These are phyloP conservation scores for Aspergillus saccharolyticus DNA, from an alignment of 495 filamentous ascomycete species.

Conservation along the genomic window DNA sequence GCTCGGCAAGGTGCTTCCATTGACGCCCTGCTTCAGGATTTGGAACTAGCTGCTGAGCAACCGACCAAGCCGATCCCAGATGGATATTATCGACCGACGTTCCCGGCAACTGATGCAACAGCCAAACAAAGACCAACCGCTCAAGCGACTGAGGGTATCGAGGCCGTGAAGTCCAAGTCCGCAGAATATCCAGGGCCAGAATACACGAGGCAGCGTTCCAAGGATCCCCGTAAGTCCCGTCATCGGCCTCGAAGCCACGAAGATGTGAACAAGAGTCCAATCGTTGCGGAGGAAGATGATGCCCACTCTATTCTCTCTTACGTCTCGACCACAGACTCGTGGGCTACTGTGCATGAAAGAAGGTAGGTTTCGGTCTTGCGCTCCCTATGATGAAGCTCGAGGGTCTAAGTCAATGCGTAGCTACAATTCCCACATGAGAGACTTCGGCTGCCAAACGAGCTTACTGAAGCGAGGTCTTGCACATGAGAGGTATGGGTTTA, in stretches of 20 bases:
- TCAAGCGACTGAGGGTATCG: background rate
- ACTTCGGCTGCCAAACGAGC: background rate
- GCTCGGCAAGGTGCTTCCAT: conserved; percentile 19
- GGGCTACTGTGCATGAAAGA: conserved; percentile 15
- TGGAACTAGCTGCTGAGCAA: conserved; percentile 17
- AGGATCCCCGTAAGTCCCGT: background rate
- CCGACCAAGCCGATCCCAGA: conserved; percentile 8
- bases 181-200: background rate
- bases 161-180: background rate
- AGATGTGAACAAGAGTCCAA: background rate
- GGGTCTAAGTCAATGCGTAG: background rate
- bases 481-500: background rate
- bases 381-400: background rate
- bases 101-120: background rate
- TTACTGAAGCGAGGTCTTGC: background rate
- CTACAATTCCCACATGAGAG: background rate
- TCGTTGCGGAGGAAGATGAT: conserved; percentile 7
- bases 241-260: background rate
- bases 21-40: conserved; percentile 20
- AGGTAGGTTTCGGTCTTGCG: conserved; percentile 10
- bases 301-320: conserved; percentile 10
- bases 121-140: background rate
- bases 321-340: conserved; percentile 20
- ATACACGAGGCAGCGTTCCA: conserved; percentile 2
- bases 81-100: background rate